Base-by-base conservation (phyloP, 2,329 filamentous ascomycete genomes). In the Escovopsis sp. region DNA sequence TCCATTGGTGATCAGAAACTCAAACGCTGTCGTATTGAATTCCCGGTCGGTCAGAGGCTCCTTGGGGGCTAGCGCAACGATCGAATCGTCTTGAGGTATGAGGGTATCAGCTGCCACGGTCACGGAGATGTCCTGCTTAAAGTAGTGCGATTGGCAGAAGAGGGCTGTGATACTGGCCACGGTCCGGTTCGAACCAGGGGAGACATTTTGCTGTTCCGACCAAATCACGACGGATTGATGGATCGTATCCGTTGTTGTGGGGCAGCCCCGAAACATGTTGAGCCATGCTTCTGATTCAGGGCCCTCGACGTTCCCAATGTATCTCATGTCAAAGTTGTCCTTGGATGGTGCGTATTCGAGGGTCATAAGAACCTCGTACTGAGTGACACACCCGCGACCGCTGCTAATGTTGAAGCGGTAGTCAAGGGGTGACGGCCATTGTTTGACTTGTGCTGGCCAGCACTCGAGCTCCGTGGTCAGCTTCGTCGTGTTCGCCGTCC, bases 121-220 rank as follows among this genome's bases (percentile, higher is more conserved):
- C 8, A 73, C 51, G 0, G 54, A 18, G 9, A 40, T 32, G 2
- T 37, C 8, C 11, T 40, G 38, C 12, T 37, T 34, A 8, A 37
- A 40, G 14, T 40, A 40, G 4, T 19, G 21, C 2, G 38, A 13
- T 11, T 40, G 17, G n/a, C 38, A 40, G 6, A 33, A 40, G 1
- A 37, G 3, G 5, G 38, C 38, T 1, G 28, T 63, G 0, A 63
- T 61, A 68, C 64, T 0, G 50, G 11, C 27, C 70, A 64, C n/a
- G 56, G 51, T 33, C 57, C 62, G 37, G 72, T 75, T 0, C 25
- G 42, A 0, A 65, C 39, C 16, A 60, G 47, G 33, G n/a, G 10
- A 5, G 66, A 70, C 53, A 1, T 42, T 37, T 0, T 51, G 46
- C 0, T 25, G 4, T 0, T 53, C 49, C 18, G 27, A 11, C 35